Percentiles rank a stretch among this genome's conserved stretches.
These are phyloP conservation scores for Magnaporthiopsis incrustans DNA, from an alignment of 2,329 filamentous ascomycete genomes.

Conservation along the genomic window DNA sequence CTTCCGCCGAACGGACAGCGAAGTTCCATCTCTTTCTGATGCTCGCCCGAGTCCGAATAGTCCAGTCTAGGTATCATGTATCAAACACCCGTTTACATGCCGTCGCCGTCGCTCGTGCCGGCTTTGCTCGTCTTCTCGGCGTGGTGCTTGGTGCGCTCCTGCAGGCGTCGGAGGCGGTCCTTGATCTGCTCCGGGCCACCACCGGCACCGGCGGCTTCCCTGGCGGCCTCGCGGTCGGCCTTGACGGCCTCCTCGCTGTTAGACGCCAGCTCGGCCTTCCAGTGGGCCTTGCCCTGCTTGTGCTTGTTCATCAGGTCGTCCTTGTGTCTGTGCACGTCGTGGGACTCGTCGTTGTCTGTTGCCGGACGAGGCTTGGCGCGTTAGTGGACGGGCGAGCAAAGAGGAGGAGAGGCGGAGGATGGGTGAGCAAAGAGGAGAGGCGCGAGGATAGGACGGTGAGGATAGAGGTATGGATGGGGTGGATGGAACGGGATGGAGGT, in stretches of 20 bases:
- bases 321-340: slow-evolving; percentile 44
- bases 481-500: neutral
- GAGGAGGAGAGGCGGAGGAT: too few relatives aligned
- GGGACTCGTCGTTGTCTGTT: slow-evolving; percentile 16
- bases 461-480: neutral
- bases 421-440: too few relatives aligned
- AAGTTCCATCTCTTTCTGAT: too few relatives aligned
- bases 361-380: neutral
- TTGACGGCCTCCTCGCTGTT: slow-evolving; percentile 72
- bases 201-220: slow-evolving; percentile 15
- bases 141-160: slow-evolving; percentile 50
- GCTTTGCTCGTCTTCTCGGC: slow-evolving; percentile 40
- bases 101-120: slow-evolving; percentile 32
- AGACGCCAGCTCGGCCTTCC: slow-evolving; percentile 70
- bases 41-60: too few relatives aligned
- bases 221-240: slow-evolving; percentile 48
- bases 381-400: neutral
- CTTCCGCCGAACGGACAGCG: too few relatives aligned
- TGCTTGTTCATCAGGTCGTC: slow-evolving; percentile 57
- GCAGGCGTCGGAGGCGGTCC: slow-evolving; percentile 39
- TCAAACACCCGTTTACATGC: too few relatives aligned
- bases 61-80: too few relatives aligned
- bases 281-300: slow-evolving; percentile 60
- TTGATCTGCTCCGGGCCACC: slow-evolving; percentile 15
- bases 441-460: too few relatives aligned